Evolutionary conservation across 805 yeast species (phyloP).

Genomic region (Saturnispora sanitii): DNA sequence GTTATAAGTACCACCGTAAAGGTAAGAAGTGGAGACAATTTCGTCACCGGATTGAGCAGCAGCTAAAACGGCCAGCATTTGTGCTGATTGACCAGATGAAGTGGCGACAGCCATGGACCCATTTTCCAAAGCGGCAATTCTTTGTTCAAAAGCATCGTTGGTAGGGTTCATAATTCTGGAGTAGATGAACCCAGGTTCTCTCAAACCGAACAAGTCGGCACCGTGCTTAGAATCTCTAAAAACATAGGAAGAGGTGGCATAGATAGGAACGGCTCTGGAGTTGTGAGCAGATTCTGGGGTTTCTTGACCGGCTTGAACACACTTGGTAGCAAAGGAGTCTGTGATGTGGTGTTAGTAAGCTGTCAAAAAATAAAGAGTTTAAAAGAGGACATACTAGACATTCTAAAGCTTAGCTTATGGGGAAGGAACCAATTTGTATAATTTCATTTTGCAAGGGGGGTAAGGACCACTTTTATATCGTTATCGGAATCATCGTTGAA

Average conservation of each 20-base stretch:
- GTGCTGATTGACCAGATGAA: slow-evolving; percentile 96
- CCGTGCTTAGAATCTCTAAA: slow-evolving; percentile 87
- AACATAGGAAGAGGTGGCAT: slow-evolving; percentile 82
- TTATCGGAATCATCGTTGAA: too few relatives aligned
- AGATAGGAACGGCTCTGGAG: slow-evolving; percentile 89
- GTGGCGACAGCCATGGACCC: slow-evolving; percentile 88
- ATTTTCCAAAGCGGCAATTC: slow-evolving; percentile 87
- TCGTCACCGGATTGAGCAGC: slow-evolving; percentile 86
- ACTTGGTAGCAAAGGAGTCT: slow-evolving; percentile 25
- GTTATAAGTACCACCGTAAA: slow-evolving; percentile 95
- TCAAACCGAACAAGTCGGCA: slow-evolving; percentile 78
- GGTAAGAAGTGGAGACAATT: slow-evolving; percentile 72
- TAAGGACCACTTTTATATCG: too few relatives aligned
- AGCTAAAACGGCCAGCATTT: slow-evolving; percentile 71
- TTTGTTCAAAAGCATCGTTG: slow-evolving; percentile 77
- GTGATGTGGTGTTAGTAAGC: not conserved
- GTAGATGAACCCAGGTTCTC: slow-evolving; percentile 79
- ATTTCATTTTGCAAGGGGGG: too few relatives aligned
- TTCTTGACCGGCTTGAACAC: slow-evolving; percentile 94
- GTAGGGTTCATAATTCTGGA: slow-evolving; percentile 92
- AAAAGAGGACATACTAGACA: slow-evolving; percentile 1
- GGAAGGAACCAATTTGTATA: too few relatives aligned
- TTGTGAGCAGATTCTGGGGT: slow-evolving; percentile 45
- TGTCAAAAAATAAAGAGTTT: not conserved
- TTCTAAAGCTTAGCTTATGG: not conserved